Evolutionary conservation across 305 asterid genomes (phyloP).

Genomic region (Solanum chacoense): DNA sequence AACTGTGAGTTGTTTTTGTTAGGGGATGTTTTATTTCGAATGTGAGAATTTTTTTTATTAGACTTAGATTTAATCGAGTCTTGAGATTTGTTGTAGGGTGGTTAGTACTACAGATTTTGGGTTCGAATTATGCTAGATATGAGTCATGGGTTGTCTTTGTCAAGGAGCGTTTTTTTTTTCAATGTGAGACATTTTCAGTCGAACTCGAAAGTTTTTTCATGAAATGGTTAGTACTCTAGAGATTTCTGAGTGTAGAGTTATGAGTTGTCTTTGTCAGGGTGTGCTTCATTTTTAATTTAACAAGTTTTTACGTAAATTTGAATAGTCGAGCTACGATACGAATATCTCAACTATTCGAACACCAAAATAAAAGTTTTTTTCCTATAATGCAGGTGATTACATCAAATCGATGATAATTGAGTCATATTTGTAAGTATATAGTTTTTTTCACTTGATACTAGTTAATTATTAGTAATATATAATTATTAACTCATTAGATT

Average conservation of each 20-base stretch:
- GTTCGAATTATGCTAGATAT: background rate
- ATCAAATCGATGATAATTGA: background rate
- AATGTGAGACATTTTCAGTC: background rate
- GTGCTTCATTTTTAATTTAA: background rate
- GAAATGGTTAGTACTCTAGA: background rate
- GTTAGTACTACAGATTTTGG: background rate
- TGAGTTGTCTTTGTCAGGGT: background rate
- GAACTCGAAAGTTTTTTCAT: fast-evolving
- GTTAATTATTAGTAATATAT: background rate
- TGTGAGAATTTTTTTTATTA: too few species aligned
- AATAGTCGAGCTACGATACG: background rate
- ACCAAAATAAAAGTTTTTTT: background rate
- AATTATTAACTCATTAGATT: background rate
- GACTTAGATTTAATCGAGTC: too few species aligned
- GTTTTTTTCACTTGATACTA: background rate
- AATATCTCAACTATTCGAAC: background rate
- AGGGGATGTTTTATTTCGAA: too few species aligned
- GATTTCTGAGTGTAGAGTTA: background rate
- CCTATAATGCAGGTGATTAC: background rate
- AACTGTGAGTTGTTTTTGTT: fast-evolving
- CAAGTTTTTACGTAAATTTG: background rate
- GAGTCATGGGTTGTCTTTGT: background rate
- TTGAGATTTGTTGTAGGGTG: too few species aligned
- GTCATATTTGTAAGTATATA: background rate
- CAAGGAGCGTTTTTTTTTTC: background rate